Percentiles rank a stretch among this genome's conserved stretches.
phyloP scores from a whole-genome alignment of 768 basidiomycete genomes.

The Trametes meyenii region DNA sequence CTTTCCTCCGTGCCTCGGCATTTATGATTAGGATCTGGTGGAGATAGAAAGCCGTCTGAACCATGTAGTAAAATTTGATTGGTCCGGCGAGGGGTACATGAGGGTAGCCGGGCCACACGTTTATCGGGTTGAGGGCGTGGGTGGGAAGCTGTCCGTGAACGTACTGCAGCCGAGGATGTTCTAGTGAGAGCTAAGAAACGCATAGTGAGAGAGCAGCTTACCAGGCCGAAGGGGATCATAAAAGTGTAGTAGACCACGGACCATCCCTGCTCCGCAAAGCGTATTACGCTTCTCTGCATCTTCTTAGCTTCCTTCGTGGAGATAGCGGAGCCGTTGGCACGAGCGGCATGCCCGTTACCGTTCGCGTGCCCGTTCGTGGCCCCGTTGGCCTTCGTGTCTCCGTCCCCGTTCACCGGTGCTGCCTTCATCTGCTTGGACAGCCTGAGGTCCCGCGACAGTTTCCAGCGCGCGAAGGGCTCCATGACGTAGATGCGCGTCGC shows the following conservation, averaged over 20 bases:
- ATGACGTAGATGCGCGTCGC: slow-evolving; percentile 70
- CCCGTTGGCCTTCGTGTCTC: slow-evolving; percentile 39
- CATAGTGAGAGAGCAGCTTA: slow-evolving; percentile 35
- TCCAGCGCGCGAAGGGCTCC: slow-evolving; percentile 81
- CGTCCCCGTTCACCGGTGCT: slow-evolving; percentile 27
- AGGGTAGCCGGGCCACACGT: slow-evolving; percentile 83
- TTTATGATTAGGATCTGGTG: slow-evolving; percentile 93
- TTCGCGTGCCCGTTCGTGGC: slow-evolving; percentile 37
- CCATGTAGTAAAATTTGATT: slow-evolving; percentile 88
- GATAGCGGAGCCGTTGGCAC: slow-evolving; percentile 29
- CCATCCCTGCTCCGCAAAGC: slow-evolving; percentile 98
- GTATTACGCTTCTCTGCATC: slow-evolving; percentile 70
- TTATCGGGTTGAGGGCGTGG: slow-evolving; percentile 57
- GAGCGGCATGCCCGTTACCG: slow-evolving; percentile 32
- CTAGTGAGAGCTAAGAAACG: slow-evolving; percentile 40
- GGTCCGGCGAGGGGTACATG: slow-evolving; percentile 78
- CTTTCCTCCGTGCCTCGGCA: slow-evolving; percentile 88
- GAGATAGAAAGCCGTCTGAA: slow-evolving; percentile 84
- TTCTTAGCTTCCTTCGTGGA: slow-evolving; percentile 54
- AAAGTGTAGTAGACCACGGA: slow-evolving; percentile 76
- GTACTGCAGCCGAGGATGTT: slow-evolving; percentile 57
- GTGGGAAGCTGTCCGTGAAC: slow-evolving; percentile 76
- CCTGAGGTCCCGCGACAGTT: slow-evolving; percentile 59
- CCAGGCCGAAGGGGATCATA: slow-evolving; percentile 80
- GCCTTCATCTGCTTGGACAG: slow-evolving; percentile 27